A percentile compares a stretch with the other conserved stretches of the same genome.
Evolutionary conservation across 2,329 filamentous ascomycete genomes (phyloP).

Genomic region (Talaromyces sp.): DNA sequence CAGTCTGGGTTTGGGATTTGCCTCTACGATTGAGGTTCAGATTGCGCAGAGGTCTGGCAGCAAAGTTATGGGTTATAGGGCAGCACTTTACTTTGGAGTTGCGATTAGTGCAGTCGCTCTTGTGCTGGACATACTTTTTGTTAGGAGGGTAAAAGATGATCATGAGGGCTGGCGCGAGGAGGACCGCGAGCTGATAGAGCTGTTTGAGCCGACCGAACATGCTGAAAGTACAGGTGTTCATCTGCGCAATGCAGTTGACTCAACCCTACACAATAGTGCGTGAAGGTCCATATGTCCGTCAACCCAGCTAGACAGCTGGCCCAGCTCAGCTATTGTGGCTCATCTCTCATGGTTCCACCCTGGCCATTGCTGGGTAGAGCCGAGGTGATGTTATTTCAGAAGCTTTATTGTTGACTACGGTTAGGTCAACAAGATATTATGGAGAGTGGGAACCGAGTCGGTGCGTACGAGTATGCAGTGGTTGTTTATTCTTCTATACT

Average conservation of each 20-base stretch:
- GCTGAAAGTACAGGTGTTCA: constrained; percentile 18
- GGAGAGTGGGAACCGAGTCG: not conserved
- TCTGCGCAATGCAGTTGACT: constrained; percentile 7
- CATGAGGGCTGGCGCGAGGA: constrained; percentile 32
- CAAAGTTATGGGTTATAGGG: constrained; percentile 29
- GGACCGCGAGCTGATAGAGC: not conserved
- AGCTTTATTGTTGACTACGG: not conserved
- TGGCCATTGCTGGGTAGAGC: not conserved
- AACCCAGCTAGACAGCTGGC: not conserved
- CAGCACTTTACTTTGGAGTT: constrained; percentile 32
- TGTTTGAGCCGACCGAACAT: constrained; percentile 18
- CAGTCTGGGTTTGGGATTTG: constrained; percentile 45
- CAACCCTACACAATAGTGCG: not conserved
- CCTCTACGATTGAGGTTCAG: constrained; percentile 39
- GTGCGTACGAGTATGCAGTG: too few species aligned
- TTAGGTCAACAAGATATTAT: not conserved
- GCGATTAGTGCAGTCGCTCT: constrained; percentile 30
- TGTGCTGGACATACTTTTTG: constrained; percentile 30
- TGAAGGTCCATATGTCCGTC: not conserved
- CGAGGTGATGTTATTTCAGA: not conserved
- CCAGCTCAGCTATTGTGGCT: not conserved
- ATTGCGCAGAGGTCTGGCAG: constrained; percentile 21
- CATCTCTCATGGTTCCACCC: not conserved
- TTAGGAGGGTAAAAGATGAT: constrained; percentile 33
- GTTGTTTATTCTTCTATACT: too few species aligned